Conservation (phyloP, 2,329 filamentous ascomycete genomes). For the Trichoderma sp. region DNA sequence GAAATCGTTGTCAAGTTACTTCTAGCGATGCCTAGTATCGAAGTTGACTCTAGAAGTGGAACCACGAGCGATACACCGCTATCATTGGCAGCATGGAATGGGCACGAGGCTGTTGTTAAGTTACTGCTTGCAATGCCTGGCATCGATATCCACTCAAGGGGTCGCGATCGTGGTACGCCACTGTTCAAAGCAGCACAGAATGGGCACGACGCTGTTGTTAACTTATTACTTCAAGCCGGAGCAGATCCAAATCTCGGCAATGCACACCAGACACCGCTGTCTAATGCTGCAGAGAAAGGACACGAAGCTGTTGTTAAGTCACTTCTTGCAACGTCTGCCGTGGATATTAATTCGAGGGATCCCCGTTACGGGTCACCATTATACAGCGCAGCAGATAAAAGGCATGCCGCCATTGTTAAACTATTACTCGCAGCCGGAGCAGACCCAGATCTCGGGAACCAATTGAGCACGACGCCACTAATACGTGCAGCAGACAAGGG, state of each 20-base stretch:
- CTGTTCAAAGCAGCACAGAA: not conserved
- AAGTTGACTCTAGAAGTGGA: not conserved
- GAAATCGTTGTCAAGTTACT: not conserved
- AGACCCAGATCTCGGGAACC: not conserved
- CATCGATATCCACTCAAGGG: too few relatives aligned
- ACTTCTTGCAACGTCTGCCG: too few relatives aligned
- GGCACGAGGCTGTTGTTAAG: not conserved
- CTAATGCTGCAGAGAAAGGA: rapidly evolving
- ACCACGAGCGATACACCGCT: not conserved
- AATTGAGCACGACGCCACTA: rapidly evolving
- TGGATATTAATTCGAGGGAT: too few relatives aligned
- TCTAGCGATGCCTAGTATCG: not conserved
- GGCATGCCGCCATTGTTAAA: not conserved
- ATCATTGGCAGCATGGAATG: not conserved
- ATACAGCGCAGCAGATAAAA: not conserved
- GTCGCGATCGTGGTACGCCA: not conserved
- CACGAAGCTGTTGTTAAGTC: too few relatives aligned
- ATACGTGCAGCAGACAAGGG: not conserved
- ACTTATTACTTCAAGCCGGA: not conserved
- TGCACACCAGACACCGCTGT: not conserved
- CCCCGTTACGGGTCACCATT: too few relatives aligned
- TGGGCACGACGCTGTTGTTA: not conserved
- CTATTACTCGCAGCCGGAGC: not conserved
- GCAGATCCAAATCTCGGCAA: not conserved
- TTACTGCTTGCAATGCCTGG: too few relatives aligned